These are phyloP conservation scores for Protomyces arabidopsidicola DNA, from an alignment of 1,139 yeast genomes.

Conservation along the genomic window DNA sequence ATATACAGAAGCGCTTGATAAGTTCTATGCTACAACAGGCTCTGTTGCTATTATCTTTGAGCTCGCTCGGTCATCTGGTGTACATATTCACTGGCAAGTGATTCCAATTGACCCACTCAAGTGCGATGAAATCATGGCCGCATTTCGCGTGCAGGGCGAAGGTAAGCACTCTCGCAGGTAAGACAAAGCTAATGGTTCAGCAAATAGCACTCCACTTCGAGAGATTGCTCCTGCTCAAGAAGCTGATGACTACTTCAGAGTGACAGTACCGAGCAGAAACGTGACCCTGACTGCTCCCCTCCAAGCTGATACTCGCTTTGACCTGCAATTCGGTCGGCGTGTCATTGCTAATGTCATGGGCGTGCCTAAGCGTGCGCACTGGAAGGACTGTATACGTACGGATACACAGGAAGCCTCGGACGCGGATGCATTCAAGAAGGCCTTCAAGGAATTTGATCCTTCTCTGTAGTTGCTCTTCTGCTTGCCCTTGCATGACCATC, in stretches of 20 bases:
- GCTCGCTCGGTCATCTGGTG: slow-evolving; percentile 38
- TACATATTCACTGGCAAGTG: slow-evolving; percentile 41
- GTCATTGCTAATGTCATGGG: slow-evolving; percentile 60
- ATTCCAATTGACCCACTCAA: slow-evolving; percentile 37
- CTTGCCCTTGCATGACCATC: background rate
- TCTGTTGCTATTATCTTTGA: slow-evolving; percentile 37
- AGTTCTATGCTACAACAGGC: slow-evolving; percentile 35
- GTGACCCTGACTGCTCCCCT: slow-evolving; percentile 31
- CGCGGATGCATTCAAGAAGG: slow-evolving; percentile 53
- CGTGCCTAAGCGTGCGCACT: slow-evolving; percentile 57
- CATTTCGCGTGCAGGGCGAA: slow-evolving; percentile 34
- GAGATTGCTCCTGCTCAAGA: background rate
- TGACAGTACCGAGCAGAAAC: slow-evolving; percentile 29
- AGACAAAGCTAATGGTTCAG: background rate
- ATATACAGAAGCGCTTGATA: slow-evolving; percentile 29
- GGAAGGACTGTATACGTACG: slow-evolving; percentile 70
- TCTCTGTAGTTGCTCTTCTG: background rate
- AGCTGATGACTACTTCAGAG: slow-evolving; percentile 32
- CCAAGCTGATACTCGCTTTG: slow-evolving; percentile 43
- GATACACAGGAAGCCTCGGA: slow-evolving; percentile 57
- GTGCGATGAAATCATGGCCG: slow-evolving; percentile 30
- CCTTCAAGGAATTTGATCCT: slow-evolving; percentile 47
- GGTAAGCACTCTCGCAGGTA: slow-evolving; percentile 1
- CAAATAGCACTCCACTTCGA: slow-evolving; percentile 4
- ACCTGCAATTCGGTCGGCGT: slow-evolving; percentile 73